A percentile compares a stretch with the other conserved stretches of the same genome.
phyloP scores from a whole-genome alignment of 192 early-diverging fungal genomes.

The Pilaira anomala region DNA sequence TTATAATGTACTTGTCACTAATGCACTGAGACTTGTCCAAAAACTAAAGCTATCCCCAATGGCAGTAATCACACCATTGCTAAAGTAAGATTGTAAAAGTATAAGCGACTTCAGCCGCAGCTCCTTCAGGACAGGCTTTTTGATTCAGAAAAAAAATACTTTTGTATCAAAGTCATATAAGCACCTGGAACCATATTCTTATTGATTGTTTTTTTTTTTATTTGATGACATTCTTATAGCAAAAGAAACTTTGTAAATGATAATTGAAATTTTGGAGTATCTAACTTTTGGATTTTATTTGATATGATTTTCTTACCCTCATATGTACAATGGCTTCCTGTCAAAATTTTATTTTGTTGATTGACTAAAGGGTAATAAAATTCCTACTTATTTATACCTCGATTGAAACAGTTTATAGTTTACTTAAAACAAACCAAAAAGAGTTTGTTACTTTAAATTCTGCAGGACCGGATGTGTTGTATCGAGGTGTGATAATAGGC shows the following conservation, averaged over 20 bases:
- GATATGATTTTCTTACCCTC: constrained; percentile 30
- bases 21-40: constrained; percentile 41
- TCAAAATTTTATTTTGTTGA: constrained; percentile 25
- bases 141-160: constrained; percentile 42
- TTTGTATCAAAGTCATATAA: constrained; percentile 42
- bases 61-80: constrained; percentile 39
- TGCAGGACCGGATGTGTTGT: constrained; percentile 7
- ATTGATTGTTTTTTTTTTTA: constrained; percentile 43
- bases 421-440: neutral
- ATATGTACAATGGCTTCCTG: constrained; percentile 25
- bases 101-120: constrained; percentile 44
- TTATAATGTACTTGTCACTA: constrained; percentile 41
- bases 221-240: constrained; percentile 44
- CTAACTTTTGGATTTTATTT: too few relatives aligned
- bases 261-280: too few relatives aligned
- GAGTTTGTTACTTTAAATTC: constrained; percentile 10
- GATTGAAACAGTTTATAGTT: too few relatives aligned
- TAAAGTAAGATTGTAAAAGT: constrained; percentile 41
- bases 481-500: neutral
- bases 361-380: constrained; percentile 28
- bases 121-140: constrained; percentile 32
- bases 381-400: constrained; percentile 22
- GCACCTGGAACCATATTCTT: constrained; percentile 40
- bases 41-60: constrained; percentile 47
- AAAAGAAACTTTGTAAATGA: constrained; percentile 35